Evolutionary conservation across 2,329 filamentous ascomycete species (phyloP), one percentile per base, ranked within the genome.

Genomic region (Phaeophleospora eucalypticola): DNA sequence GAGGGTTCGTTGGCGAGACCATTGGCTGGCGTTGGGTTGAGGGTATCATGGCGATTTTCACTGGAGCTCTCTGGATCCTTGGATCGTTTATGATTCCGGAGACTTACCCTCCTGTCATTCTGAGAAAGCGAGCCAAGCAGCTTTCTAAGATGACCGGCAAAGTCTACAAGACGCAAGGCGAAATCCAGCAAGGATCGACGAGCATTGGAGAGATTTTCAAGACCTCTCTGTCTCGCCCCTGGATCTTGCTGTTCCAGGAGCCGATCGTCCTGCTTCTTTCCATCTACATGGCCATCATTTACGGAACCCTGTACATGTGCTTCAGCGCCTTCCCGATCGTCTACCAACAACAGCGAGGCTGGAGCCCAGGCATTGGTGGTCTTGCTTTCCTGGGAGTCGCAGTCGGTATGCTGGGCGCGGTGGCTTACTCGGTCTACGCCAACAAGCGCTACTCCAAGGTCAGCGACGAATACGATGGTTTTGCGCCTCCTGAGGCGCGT

Each of bases 1-100:
- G 81, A 50, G 82, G 82, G 4, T 88, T 86, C 61, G 70, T 86
- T 1, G 79, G 80, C 16, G 71, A 82, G 59, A 72, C 73, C 1
- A 73, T 74, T 3, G 82, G 82, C 36, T 87, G 83, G 84, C 73
- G 80, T 53, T 87, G 84, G 84, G 77, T 86, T 20, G 73, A 80
- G 65, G 81, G 80, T 2, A 65, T 85, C 46, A 74, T 81, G 65
- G 72, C 78, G 41, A 79, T 81, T 49, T 83, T 86, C 62, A 82
- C 79, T 2, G 81, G 80, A 8, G 66, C 74, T 9, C 72, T 84
- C 41, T 83, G 79, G 76, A 72, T 82, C 37, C 39, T 74, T 36
- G 75, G 73, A 44, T 60, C 71, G 0, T 49, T 81, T 21, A 53
- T 74, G 29, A 72, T 83, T 3, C 80, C 79, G 2, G 80, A 83